A percentile compares a stretch with the other conserved stretches of the same genome.
These are phyloP conservation scores for Evernia prunastri DNA, from an alignment of 495 filamentous ascomycete species.

Conservation along the genomic window DNA sequence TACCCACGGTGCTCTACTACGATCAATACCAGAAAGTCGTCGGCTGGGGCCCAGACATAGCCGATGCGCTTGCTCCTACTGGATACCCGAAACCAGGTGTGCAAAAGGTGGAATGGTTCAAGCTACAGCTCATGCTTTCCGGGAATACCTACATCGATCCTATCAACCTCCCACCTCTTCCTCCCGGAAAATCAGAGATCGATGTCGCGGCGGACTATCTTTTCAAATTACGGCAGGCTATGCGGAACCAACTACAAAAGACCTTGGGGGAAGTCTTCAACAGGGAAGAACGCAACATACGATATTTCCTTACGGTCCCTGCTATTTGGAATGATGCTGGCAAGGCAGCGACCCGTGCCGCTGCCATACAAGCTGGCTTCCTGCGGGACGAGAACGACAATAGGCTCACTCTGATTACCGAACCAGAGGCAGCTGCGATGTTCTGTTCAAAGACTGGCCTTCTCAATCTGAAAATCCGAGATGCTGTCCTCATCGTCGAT, in stretches of 20 bases:
- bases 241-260: constrained; percentile 70
- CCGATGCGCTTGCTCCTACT: constrained; percentile 69
- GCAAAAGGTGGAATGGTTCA: constrained; percentile 82
- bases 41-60: constrained; percentile 75
- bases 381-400: constrained; percentile 72
- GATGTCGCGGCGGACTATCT: constrained; percentile 76
- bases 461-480: constrained; percentile 67
- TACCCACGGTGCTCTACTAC: constrained; percentile 75
- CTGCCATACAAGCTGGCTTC: constrained; percentile 72
- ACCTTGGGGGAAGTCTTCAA: constrained; percentile 70
- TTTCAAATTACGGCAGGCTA: constrained; percentile 71
- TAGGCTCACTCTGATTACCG: constrained; percentile 65
- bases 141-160: constrained; percentile 79
- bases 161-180: constrained; percentile 71
- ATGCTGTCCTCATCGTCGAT: constrained; percentile 72
- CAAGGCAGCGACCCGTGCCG: constrained; percentile 69
- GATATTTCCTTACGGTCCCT: constrained; percentile 69
- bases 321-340: constrained; percentile 80
- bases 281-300: constrained; percentile 70
- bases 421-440: constrained; percentile 71
- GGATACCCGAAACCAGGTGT: constrained; percentile 74
- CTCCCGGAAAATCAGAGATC: constrained; percentile 72
- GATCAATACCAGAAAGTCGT: constrained; percentile 79
- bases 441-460: constrained; percentile 75
- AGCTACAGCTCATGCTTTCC: constrained; percentile 73